These are phyloP conservation scores for Bryoerythrophyllum caledonicum DNA, from an alignment of 225 moss, liverwort and hornwort species.

Conservation along the genomic window DNA sequence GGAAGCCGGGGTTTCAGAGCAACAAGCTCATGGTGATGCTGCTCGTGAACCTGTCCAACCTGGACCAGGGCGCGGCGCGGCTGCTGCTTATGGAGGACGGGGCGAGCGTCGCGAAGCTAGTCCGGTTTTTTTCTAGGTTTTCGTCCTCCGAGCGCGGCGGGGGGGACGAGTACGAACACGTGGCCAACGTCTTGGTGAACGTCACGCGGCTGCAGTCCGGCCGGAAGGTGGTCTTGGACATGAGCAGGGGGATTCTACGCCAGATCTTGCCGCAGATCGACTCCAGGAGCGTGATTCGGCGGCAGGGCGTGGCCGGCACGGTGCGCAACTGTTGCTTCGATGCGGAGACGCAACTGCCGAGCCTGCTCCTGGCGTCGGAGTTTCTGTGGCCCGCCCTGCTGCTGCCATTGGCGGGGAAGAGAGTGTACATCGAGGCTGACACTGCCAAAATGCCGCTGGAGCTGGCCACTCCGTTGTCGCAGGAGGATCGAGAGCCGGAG, in stretches of 20 bases:
- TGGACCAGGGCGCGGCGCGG: conserved; percentile 58
- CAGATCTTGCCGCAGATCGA: conserved; percentile 94
- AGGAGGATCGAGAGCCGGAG: conserved; percentile 77
- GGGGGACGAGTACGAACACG: conserved; percentile 79
- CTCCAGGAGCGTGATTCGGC: conserved; percentile 77
- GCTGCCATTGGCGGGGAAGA: conserved; percentile 77
- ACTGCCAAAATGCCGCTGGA: conserved; percentile 86
- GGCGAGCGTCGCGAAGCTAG: conserved; percentile 62
- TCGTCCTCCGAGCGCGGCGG: conserved; percentile 50
- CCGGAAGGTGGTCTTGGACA: conserved; percentile 67
- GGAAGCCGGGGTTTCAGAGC: conserved; percentile 55
- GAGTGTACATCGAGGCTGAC: conserved; percentile 70
- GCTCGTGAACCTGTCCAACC: conserved; percentile 79
- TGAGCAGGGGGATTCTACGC: conserved; percentile 59
- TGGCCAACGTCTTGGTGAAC: conserved; percentile 79
- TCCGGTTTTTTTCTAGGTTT: conserved; percentile 71
- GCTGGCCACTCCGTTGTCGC: conserved; percentile 81
- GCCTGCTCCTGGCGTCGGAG: conserved; percentile 74
- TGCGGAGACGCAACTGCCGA: conserved; percentile 73
- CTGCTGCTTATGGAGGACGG: conserved; percentile 75
- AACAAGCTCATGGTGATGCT: conserved; percentile 81
- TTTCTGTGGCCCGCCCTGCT: conserved; percentile 96
- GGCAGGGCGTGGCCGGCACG: conserved; percentile 88
- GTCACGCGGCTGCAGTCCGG: conserved; percentile 69
- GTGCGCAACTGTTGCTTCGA: conserved; percentile 97